Conservation (phyloP, 2,329 filamentous ascomycete genomes). For the Ascochyta fabae region DNA sequence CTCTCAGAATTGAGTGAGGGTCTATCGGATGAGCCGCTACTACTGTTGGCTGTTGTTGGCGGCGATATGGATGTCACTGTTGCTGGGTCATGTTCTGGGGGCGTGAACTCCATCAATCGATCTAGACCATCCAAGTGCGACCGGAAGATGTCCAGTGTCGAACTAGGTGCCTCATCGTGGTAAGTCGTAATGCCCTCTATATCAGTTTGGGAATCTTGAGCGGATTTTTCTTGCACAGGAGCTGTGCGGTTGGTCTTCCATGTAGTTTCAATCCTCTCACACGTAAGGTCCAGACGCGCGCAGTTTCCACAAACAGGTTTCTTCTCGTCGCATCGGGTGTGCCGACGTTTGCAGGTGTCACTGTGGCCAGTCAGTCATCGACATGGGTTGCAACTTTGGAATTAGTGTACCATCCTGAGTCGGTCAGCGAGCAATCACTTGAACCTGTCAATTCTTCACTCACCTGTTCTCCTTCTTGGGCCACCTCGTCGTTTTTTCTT, state of each 20-base stretch:
- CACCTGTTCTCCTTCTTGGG: slow-evolving; percentile 36
- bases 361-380: slow-evolving; percentile 21
- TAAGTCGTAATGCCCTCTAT: slow-evolving; percentile 19
- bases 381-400: neutral
- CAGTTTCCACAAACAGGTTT: slow-evolving; percentile 45
- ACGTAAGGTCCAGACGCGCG: slow-evolving; percentile 37
- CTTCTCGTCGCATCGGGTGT: slow-evolving; percentile 45
- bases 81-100: slow-evolving; percentile 20
- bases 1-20: slow-evolving; percentile 36
- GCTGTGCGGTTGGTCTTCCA: slow-evolving; percentile 13
- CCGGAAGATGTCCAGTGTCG: slow-evolving; percentile 27
- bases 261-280: slow-evolving; percentile 32
- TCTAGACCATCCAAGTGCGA: slow-evolving; percentile 34
- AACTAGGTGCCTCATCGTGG: slow-evolving; percentile 4
- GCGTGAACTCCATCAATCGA: slow-evolving; percentile 10
- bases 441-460: neutral
- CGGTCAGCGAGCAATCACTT: neutral
- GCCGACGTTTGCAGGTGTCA: slow-evolving; percentile 43
- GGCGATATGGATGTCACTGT: slow-evolving; percentile 22
- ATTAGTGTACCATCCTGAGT: slow-evolving; percentile 9
- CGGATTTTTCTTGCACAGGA: slow-evolving; percentile 3
- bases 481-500: slow-evolving; percentile 40
- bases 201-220: slow-evolving; percentile 9
- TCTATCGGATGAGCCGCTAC: slow-evolving; percentile 7
- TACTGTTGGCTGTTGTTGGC: slow-evolving; percentile 8